Conservation (phyloP, 345 rosid species). For the Arabis hirsuta region DNA sequence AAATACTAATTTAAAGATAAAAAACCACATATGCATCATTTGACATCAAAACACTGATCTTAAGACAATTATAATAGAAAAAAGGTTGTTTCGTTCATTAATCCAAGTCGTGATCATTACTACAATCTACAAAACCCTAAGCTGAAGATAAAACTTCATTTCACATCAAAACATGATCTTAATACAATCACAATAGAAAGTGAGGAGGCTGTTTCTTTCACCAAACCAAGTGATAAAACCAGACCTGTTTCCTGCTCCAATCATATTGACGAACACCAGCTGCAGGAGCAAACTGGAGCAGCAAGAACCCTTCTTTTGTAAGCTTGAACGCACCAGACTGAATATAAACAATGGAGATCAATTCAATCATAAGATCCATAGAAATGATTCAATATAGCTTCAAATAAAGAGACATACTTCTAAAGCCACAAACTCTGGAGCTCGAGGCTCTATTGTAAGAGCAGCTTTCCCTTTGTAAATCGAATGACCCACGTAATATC, state of each 20-base stretch:
- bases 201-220: not conserved
- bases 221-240: not conserved
- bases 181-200: not conserved
- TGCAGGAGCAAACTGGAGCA: conserved; percentile 90
- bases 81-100: not conserved
- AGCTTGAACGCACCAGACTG: conserved; percentile 89
- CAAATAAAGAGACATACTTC: conserved; percentile 49
- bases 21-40: not conserved
- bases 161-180: conserved; percentile 5
- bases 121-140: not conserved
- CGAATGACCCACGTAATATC: conserved; percentile 76
- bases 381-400: not conserved
- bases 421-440: conserved; percentile 77
- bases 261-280: conserved; percentile 77
- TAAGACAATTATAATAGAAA: not conserved
- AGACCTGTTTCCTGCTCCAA: conserved; percentile 94
- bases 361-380: conserved; percentile 5
- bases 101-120: not conserved
- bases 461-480: conserved; percentile 98
- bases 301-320: conserved; percentile 67
- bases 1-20: not conserved
- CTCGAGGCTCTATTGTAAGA: conserved; percentile 76
- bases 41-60: not conserved
- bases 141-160: conserved; percentile 3
- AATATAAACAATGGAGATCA: conserved; percentile 12